Conservation (phyloP, 1,284 basidiomycete genomes). For the Laetiporus sulphureus region DNA sequence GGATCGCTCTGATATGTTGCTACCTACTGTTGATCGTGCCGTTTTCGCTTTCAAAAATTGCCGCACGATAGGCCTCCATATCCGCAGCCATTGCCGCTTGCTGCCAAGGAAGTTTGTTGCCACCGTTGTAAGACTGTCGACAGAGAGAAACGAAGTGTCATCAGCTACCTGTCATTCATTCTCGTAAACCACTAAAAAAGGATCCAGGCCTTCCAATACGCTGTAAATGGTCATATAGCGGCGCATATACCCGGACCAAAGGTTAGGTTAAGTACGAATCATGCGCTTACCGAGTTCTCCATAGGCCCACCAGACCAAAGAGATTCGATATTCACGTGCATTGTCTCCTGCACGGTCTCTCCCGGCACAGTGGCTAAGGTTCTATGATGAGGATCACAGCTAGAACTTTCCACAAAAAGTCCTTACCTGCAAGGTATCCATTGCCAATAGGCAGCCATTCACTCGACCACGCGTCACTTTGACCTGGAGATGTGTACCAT, state of each 20-base stretch:
- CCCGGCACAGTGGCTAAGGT: conserved; percentile 57
- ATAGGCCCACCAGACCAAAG: conserved; percentile 74
- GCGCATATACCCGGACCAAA: too few relatives aligned
- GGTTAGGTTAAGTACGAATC: too few relatives aligned
- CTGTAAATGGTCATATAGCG: background rate
- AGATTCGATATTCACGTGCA: conserved; percentile 67
- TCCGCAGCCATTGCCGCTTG: conserved; percentile 36
- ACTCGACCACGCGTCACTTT: conserved; percentile 39
- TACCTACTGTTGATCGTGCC: conserved; percentile 54
- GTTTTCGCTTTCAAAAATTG: conserved; percentile 49
- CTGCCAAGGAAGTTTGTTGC: conserved; percentile 50
- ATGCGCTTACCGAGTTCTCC: conserved; percentile 45
- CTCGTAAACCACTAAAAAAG: background rate
- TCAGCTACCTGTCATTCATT: background rate
- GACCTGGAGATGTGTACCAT: conserved; percentile 54
- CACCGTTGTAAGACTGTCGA: conserved; percentile 71
- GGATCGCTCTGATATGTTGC: background rate
- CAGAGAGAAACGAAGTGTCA: background rate
- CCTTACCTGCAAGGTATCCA: conserved; percentile 60
- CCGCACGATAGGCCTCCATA: conserved; percentile 47
- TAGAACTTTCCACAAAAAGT: background rate
- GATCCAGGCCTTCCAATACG: background rate
- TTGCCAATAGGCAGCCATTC: conserved; percentile 67
- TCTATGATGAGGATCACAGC: background rate
- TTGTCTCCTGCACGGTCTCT: conserved; percentile 49